phyloP scores from a whole-genome alignment of 2,329 filamentous ascomycete genomes.

The Alternaria novae-zelandiae region DNA sequence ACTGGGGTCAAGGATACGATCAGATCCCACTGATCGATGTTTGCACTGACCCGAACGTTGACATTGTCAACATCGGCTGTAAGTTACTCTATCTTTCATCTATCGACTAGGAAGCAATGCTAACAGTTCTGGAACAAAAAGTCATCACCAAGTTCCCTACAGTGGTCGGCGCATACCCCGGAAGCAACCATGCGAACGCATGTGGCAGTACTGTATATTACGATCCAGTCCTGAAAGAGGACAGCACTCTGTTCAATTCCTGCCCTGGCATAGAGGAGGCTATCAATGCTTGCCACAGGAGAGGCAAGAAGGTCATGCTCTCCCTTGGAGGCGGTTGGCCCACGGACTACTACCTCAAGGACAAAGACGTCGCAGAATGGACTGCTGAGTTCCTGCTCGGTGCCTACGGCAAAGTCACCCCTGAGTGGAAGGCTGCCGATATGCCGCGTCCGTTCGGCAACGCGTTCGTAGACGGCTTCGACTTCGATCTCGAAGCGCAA shows the following conservation, averaged over 20 bases:
- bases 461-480: slow-evolving; percentile 59
- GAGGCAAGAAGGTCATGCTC: slow-evolving; percentile 49
- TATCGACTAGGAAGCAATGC: background rate
- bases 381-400: slow-evolving; percentile 60
- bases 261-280: slow-evolving; percentile 43
- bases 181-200: slow-evolving; percentile 63
- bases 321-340: slow-evolving; percentile 56
- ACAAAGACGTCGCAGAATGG: slow-evolving; percentile 48
- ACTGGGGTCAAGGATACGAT: slow-evolving; percentile 62
- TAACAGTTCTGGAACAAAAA: background rate
- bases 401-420: slow-evolving; percentile 55
- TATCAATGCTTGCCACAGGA: slow-evolving; percentile 40
- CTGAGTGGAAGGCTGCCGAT: slow-evolving; percentile 33
- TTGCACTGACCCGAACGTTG: slow-evolving; percentile 59
- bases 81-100: background rate
- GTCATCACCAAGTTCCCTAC: slow-evolving; percentile 62
- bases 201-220: slow-evolving; percentile 49
- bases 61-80: slow-evolving; percentile 63
- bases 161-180: slow-evolving; percentile 56
- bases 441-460: slow-evolving; percentile 57
- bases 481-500: slow-evolving; percentile 56
- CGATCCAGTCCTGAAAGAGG: slow-evolving; percentile 28
- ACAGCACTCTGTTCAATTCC: slow-evolving; percentile 2
- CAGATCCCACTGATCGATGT: slow-evolving; percentile 59
- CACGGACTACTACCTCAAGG: slow-evolving; percentile 52